Percentiles rank a stretch among this genome's conserved stretches.
Evolutionary conservation across 169 alveolate genomes (phyloP).

Genomic region (Plasmodium malariae): DNA sequence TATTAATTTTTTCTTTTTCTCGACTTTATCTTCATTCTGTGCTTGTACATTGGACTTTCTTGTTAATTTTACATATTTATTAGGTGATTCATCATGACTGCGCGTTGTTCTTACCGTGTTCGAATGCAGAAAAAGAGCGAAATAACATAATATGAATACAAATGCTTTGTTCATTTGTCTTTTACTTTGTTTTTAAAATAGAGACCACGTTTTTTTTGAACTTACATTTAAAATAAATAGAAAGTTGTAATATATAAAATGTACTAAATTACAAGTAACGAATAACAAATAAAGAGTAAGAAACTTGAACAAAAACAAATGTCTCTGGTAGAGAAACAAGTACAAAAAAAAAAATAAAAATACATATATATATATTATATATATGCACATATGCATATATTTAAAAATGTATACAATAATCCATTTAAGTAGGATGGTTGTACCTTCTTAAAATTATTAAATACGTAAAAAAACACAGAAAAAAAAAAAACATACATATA

Average conservation of each 20-base stretch:
- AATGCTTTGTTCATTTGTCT: slow-evolving; percentile 63
- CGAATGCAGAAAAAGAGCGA: slow-evolving; percentile 40
- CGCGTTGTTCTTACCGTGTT: slow-evolving; percentile 13
- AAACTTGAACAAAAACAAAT: slow-evolving; percentile 12
- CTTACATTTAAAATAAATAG: slow-evolving; percentile 37
- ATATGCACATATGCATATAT: neutral
- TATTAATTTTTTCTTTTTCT: slow-evolving; percentile 2
- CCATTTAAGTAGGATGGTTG: neutral
- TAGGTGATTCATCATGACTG: slow-evolving; percentile 34
- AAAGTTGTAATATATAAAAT: slow-evolving; percentile 37
- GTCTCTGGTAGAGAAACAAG: slow-evolving; percentile 44
- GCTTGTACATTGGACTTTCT: neutral
- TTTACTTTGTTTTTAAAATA: slow-evolving; percentile 31
- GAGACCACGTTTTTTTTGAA: slow-evolving; percentile 10
- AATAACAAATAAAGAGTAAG: slow-evolving; percentile 10
- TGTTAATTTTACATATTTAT: slow-evolving; percentile 16
- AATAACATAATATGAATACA: slow-evolving; percentile 45
- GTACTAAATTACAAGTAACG: too few species aligned
- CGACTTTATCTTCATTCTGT: slow-evolving; percentile 6
- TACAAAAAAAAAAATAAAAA: neutral
- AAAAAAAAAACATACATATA: slow-evolving; percentile 34
- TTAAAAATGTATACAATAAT: too few species aligned
- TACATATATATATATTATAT: too few species aligned
- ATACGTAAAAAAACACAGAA: slow-evolving; percentile 11
- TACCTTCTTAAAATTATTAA: slow-evolving; percentile 22